Evolutionary conservation across 176 grass and related monocot species (phyloP), one percentile per base, ranked within the genome.

Genomic region (Oryza longistaminata): DNA sequence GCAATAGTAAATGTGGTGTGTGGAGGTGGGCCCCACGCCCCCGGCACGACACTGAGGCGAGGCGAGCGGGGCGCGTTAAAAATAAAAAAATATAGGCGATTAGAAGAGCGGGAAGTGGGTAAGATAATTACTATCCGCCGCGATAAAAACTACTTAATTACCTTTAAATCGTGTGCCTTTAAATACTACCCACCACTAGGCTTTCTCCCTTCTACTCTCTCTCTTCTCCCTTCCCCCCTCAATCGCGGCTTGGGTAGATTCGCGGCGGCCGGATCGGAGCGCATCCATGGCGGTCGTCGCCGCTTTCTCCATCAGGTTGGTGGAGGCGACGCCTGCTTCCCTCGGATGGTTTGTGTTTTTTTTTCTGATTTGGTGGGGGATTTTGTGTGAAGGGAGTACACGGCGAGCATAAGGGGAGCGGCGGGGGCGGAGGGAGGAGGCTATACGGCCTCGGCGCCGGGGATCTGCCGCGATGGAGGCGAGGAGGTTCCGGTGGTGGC

Each of bases 221-320:
- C 53, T 25, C 37, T 53, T 1, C 14, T 9, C 35, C 6, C 14
- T 2, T n/a, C n/a, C 22, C 35, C 3, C 58, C 53, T 8, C 53
- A 62, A 24, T 62, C 58, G 8, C 58, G 9, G n/a, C 8, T 14
- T 13, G 49, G 42, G 42, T 21, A 10, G 58, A 62, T 22, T 62
- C 2, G 58, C 17, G 17, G 52, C 15, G 3, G 9, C 11, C 44
- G 11, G 17, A 19, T 16, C 15, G 52, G 53, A n/a, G 53, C 58
- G 2, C 33, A 7, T 39, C 84, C 52, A 89, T 89, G 91, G 84
- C 71, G 42, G 52, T 65, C 42, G 65, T 17, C 31, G 70, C 48
- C 3, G 78, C 77, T 61, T 92, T 92, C 81, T 92, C 87, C 44
- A 92, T 92, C 66, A 83, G 91, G 91, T 92, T 0, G 7, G 84